Conservation (phyloP, 768 basidiomycete genomes). For the Chalciporus piperatus region DNA sequence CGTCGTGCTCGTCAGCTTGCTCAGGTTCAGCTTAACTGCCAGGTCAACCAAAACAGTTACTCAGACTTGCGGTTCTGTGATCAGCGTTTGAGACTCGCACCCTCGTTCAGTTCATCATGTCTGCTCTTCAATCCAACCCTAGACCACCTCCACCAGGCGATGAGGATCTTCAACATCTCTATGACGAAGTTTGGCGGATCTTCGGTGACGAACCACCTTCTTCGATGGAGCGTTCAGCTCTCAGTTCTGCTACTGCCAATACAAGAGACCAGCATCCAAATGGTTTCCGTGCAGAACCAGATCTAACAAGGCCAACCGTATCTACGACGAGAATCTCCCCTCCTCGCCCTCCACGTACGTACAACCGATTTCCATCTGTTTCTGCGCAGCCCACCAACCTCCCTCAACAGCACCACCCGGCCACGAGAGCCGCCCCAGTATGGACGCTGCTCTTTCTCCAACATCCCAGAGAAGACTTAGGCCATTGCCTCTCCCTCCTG, state of each 20-base stretch:
- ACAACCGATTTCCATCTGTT: background rate
- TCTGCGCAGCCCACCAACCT: background rate
- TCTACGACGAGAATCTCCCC: constrained; percentile 13
- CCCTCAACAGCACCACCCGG: constrained; percentile 12
- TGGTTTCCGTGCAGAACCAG: constrained; percentile 20
- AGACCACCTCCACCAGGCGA: constrained; percentile 51
- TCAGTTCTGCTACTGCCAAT: constrained; percentile 13
- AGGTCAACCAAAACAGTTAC: background rate
- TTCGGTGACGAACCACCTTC: constrained; percentile 50
- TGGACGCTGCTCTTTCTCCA: constrained; percentile 27
- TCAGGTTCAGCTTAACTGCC: background rate
- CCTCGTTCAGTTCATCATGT: constrained; percentile 29
- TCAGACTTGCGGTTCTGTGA: constrained; percentile 1
- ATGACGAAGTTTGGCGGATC: constrained; percentile 71
- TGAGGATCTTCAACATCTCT: constrained; percentile 69
- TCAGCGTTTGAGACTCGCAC: constrained; percentile 1
- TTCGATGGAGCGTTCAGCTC: constrained; percentile 27
- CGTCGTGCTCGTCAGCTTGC: background rate
- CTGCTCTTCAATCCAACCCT: constrained; percentile 32
- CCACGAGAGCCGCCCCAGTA: constrained; percentile 19
- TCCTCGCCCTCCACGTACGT: constrained; percentile 26
- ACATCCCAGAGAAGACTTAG: constrained; percentile 27
- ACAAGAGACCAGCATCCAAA: constrained; percentile 20
- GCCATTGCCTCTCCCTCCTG: constrained; percentile 29
- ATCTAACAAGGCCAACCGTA: constrained; percentile 8